Evolutionary conservation across 768 basidiomycete species (phyloP).

Genomic region (Baorangia bicolor): DNA sequence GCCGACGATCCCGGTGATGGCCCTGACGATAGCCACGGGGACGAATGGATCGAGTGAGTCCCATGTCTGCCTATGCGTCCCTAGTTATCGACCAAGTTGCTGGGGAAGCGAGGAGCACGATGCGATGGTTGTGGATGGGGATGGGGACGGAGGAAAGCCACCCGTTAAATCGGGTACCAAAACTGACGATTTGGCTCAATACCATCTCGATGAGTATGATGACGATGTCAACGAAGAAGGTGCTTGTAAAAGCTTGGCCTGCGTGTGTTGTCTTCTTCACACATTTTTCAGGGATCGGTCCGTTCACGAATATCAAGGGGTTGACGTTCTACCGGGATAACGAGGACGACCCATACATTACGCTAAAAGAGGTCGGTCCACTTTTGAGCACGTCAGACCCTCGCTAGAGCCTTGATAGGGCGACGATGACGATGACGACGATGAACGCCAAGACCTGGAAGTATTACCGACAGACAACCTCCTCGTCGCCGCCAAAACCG

Average conservation of each 20-base stretch:
- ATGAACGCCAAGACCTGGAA: conserved; percentile 89
- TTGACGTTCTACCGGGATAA: conserved; percentile 89
- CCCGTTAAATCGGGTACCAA: conserved; percentile 33
- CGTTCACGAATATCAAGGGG: conserved; percentile 95
- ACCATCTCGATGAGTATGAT: conserved; percentile 92
- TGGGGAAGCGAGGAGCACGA: conserved; percentile 48
- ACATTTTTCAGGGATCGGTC: conserved; percentile 52
- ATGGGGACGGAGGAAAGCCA: conserved; percentile 7
- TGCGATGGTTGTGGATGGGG: conserved; percentile 62
- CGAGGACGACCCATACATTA: conserved; percentile 95
- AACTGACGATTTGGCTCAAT: conserved; percentile 74
- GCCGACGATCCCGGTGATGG: conserved; percentile 55
- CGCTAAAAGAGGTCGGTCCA: conserved; percentile 78
- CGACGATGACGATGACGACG: conserved; percentile 58
- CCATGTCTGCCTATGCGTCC: conserved; percentile 4
- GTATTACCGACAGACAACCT: conserved; percentile 90
- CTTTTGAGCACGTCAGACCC: not conserved
- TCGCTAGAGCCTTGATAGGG: conserved; percentile 12
- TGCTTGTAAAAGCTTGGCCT: not conserved
- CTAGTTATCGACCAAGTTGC: conserved; percentile 14
- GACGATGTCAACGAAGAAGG: conserved; percentile 56
- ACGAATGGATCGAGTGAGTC: conserved; percentile 89
- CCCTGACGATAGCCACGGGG: conserved; percentile 42
- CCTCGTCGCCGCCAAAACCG: conserved; percentile 89
- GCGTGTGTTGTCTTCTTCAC: not conserved